Evolutionary conservation across 257 asterid genomes (phyloP).

Genomic region (Linderniella brevidens): DNA sequence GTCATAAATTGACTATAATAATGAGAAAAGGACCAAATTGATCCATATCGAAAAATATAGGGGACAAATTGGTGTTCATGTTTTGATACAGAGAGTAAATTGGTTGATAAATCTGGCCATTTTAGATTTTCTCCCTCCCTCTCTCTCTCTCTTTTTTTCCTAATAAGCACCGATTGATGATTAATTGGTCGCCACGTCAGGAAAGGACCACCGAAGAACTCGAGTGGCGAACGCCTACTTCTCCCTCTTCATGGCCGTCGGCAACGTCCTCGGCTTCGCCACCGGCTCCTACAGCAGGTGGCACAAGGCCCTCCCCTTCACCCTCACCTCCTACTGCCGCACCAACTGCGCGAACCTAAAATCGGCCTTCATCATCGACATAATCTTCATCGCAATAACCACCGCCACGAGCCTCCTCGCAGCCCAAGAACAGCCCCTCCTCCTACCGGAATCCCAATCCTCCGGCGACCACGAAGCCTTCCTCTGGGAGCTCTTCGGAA

Average conservation of each 20-base stretch:
- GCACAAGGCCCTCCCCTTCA: conserved; percentile 52
- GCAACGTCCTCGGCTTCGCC: conserved; percentile 62
- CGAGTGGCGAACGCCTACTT: conserved; percentile 72
- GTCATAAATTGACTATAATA: no score
- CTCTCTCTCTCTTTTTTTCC: no score
- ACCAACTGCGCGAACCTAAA: conserved; percentile 65
- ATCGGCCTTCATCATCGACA: conserved; percentile 56
- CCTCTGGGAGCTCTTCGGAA: conserved; percentile 59
- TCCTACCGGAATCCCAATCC: conserved; percentile 11
- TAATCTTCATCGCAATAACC: conserved; percentile 32
- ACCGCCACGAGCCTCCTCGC: conserved; percentile 45
- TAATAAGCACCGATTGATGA: no score
- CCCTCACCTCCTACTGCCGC: conserved; percentile 39
- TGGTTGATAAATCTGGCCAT: no score
- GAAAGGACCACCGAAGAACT: conserved; percentile 52
- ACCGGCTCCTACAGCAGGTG: conserved; percentile 61
- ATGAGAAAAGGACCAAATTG: no score
- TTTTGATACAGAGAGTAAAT: no score
- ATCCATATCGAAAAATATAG: no score
- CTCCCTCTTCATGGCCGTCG: conserved; percentile 67
- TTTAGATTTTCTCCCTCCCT: no score
- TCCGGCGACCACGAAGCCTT: conserved; percentile 58
- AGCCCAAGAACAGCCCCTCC: conserved; percentile 36
- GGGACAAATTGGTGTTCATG: no score
- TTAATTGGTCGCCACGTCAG: conserved; percentile 15